Evolutionary conservation across 2,329 filamentous ascomycete species (phyloP).

Genomic region (Beauveria sp.): DNA sequence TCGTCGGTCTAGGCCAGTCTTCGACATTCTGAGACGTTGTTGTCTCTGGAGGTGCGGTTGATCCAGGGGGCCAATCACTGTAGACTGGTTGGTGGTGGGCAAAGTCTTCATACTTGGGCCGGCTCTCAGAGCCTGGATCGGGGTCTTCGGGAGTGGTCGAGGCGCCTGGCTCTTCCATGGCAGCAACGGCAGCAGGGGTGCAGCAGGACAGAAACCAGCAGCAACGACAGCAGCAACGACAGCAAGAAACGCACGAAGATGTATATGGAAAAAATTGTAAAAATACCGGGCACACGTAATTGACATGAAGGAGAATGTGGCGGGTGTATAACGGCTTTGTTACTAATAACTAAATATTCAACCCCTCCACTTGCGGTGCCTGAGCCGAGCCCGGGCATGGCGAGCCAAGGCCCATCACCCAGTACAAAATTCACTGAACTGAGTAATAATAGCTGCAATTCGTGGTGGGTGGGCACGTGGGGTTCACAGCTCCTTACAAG

Average conservation of each 20-base stretch:
- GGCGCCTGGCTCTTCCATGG: conserved; percentile 6
- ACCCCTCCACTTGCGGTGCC: not conserved
- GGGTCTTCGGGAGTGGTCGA: conserved; percentile 9
- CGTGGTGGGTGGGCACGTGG: not conserved
- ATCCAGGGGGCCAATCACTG: conserved; percentile 5
- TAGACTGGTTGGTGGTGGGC: conserved; percentile 9
- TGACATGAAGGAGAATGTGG: not conserved
- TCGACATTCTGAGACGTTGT: conserved; percentile 3
- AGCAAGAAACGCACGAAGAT: not conserved
- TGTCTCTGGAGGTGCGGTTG: conserved; percentile 1
- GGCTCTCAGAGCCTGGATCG: conserved; percentile 7
- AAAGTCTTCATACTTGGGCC: conserved; percentile 12
- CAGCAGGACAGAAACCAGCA: not conserved
- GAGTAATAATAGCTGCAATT: not conserved
- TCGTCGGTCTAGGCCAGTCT: conserved; percentile 8
- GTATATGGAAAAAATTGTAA: not conserved
- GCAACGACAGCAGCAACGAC: not conserved
- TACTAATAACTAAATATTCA: not conserved
- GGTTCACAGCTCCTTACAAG: not conserved
- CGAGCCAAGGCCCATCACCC: not conserved
- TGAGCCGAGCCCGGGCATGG: not conserved
- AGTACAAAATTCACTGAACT: not conserved
- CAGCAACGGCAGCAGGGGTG: not conserved
- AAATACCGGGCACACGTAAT: not conserved
- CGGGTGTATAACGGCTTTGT: not conserved